Base-by-base conservation (phyloP, 148 eudicot genomes). In the Chenopodium suecicum region DNA sequence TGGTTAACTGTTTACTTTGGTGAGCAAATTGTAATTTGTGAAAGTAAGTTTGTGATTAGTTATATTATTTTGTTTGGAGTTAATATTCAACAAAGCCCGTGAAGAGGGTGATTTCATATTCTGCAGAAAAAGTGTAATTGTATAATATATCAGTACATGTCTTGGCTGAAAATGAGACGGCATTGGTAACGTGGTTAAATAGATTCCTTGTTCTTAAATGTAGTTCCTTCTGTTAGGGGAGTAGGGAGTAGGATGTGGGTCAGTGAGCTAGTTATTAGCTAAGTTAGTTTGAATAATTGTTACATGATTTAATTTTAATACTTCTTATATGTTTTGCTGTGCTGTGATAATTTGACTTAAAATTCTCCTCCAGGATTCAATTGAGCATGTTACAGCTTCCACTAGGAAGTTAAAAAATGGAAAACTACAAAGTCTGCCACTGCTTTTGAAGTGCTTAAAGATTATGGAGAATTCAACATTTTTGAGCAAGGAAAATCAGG, bases 381-480 rank as follows among this genome's bases (percentile, higher is more conserved):
- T 86, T 60, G 88, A 89, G 48, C 78, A 82, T 76, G 78, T 82
- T 84, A 68, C 88, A 73, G 67, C 82, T 34, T 88, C 88, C 44
- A 74, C 50, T 54, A 85, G 80, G 50, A 87, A 84, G 78, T 85
- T 86, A 5, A 92, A 88, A 86, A 91, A 90, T 73, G 79, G 29
- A 25, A 88, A 85, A 78, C 63, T 86, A 80, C 91, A 93, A 82
- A 90, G 92, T 80, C 79, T 91, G 70, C 85, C 86, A 72, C 77
- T 90, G 85, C 89, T 95, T 79, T 89, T 93, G 52, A 95, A 91
- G 83, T 93, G 98, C 80, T 86, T 95, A 85, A 95, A 91, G 83
- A 91, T 93, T 74, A 91, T 92, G 97, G 98, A 95, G 88, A 95
- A 95, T 86, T 91, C 94, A 32, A 92, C 96, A 10, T 92, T 95